These are phyloP conservation scores for Taiwanofungus camphoratus DNA, from an alignment of 1,284 basidiomycete genomes.

Conservation along the genomic window DNA sequence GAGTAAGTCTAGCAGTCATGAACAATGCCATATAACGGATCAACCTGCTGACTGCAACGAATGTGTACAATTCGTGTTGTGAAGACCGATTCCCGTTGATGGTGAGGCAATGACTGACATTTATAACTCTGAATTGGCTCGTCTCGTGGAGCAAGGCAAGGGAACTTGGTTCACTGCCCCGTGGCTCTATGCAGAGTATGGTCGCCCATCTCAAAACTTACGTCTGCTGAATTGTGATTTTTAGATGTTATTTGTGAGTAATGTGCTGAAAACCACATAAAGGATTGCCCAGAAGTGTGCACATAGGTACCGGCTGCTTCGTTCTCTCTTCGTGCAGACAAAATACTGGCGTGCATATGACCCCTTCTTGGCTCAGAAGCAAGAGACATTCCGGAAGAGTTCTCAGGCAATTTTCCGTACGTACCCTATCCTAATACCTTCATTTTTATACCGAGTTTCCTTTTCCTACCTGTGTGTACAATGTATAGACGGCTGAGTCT, in stretches of 20 bases:
- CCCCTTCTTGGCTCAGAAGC: constrained; percentile 82
- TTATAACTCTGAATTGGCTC: constrained; percentile 72
- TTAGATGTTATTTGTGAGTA: constrained; percentile 60
- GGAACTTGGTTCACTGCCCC: constrained; percentile 89
- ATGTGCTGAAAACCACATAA: not conserved
- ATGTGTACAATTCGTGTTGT: not conserved
- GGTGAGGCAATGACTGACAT: constrained; percentile 59
- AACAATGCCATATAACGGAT: not conserved
- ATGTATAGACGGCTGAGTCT: not conserved
- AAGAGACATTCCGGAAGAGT: constrained; percentile 79
- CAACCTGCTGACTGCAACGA: not conserved
- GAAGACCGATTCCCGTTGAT: constrained; percentile 66
- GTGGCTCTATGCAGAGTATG: constrained; percentile 91
- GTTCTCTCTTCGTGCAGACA: constrained; percentile 70
- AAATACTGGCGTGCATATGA: constrained; percentile 77
- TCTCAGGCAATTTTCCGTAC: constrained; percentile 73
- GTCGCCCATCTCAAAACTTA: not conserved
- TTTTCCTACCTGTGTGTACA: not conserved
- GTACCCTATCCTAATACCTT: constrained; percentile 13
- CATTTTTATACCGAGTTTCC: too few relatives aligned
- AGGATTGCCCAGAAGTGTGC: not conserved
- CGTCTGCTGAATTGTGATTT: constrained; percentile 7
- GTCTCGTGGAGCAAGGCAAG: constrained; percentile 42
- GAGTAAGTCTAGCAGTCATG: too few relatives aligned
- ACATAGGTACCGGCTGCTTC: constrained; percentile 77